Conservation (phyloP, 2,329 filamentous ascomycete species). For the Fusarium sp. region DNA sequence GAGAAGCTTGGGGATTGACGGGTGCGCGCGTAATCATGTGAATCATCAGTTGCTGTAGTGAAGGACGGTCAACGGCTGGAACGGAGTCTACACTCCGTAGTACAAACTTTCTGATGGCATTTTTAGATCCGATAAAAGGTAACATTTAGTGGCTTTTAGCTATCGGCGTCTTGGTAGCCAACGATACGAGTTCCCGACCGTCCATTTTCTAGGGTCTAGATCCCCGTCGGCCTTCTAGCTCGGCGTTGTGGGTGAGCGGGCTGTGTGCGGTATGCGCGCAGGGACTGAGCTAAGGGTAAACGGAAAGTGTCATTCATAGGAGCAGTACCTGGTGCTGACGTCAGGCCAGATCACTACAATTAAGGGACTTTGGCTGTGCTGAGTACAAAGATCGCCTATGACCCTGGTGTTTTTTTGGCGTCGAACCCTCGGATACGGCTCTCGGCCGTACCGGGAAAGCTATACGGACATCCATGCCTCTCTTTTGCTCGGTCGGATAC, state of each 20-base stretch:
- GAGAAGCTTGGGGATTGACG: neutral
- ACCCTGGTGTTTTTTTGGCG: slow-evolving; percentile 5
- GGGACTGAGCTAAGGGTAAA: slow-evolving; percentile 14
- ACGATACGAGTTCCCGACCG: slow-evolving; percentile 24
- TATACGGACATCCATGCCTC: slow-evolving; percentile 1
- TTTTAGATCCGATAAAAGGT: neutral
- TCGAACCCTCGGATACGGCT: neutral
- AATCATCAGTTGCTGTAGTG: slow-evolving; percentile 1
- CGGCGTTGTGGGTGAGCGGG: slow-evolving; percentile 1
- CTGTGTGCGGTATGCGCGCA: slow-evolving; percentile 21
- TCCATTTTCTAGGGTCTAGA: slow-evolving; percentile 27
- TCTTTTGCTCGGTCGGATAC: neutral
- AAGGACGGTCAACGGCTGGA: neutral
- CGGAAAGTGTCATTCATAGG: slow-evolving; percentile 13
- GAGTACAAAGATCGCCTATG: neutral
- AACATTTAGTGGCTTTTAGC: slow-evolving; percentile 4
- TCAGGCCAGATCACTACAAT: slow-evolving; percentile 19
- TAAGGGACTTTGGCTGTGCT: neutral
- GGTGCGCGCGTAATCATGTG: slow-evolving; percentile 1
- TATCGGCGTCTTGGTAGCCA: slow-evolving; percentile 15
- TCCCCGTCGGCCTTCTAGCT: slow-evolving; percentile 13
- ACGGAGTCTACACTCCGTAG: neutral
- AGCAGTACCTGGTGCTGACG: slow-evolving; percentile 26
- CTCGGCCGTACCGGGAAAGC: slow-evolving; percentile 9
- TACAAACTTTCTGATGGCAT: neutral